These are phyloP conservation scores for Verticillium nonalfalfae DNA, from an alignment of 2,329 filamentous ascomycete genomes.

Conservation along the genomic window DNA sequence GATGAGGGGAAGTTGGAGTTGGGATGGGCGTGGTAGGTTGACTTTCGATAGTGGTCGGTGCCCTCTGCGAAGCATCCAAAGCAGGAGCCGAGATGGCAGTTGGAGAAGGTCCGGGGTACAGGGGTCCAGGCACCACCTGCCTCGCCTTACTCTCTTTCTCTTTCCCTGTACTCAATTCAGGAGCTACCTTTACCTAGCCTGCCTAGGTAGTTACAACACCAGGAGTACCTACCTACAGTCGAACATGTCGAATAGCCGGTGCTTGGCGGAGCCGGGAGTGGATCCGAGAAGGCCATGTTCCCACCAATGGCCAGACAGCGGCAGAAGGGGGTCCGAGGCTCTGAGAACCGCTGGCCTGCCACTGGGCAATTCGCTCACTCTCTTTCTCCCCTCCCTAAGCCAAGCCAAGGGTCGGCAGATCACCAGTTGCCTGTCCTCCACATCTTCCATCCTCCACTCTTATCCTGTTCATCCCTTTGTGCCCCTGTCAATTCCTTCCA, in stretches of 20 bases:
- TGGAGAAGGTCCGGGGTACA: neutral
- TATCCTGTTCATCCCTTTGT: neutral
- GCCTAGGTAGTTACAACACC: too few species aligned
- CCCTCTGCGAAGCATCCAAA: neutral
- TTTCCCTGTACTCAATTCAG: too few species aligned
- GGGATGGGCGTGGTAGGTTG: neutral
- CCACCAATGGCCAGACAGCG: conserved; percentile 1
- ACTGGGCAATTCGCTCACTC: neutral
- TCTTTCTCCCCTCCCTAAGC: neutral
- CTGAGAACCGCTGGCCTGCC: neutral
- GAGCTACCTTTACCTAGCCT: too few species aligned
- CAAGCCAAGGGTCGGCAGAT: neutral
- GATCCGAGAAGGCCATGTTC: neutral
- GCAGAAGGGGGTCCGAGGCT: conserved; percentile 1
- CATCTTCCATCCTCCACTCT: neutral
- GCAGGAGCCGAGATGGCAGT: neutral
- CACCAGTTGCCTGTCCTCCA: neutral
- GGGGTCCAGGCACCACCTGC: neutral
- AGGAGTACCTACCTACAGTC: too few species aligned
- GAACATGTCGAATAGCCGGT: neutral
- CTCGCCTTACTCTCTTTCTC: too few species aligned
- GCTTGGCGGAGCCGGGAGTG: conserved; percentile 4
- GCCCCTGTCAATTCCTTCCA: neutral
- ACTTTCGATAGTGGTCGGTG: neutral
- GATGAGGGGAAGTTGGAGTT: conserved; percentile 2